phyloP scores from a whole-genome alignment of 108 stramenopile species.

The Halocafeteria seosinensis region DNA sequence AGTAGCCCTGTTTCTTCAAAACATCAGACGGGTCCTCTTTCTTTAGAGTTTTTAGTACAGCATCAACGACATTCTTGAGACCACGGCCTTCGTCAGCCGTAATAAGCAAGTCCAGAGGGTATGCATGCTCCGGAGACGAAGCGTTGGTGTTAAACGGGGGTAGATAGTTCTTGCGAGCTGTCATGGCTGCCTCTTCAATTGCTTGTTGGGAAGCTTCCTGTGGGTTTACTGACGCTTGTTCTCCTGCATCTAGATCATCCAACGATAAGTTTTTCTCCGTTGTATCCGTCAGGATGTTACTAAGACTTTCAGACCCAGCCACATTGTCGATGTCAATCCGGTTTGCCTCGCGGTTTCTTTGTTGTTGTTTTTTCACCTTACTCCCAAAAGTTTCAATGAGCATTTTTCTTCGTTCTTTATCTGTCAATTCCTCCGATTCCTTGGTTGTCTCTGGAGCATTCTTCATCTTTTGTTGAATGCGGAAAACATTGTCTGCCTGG shows the following conservation, averaged over 20 bases:
- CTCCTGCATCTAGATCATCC: neutral
- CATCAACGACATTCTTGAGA: neutral
- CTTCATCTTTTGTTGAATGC: too few species aligned
- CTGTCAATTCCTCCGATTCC: too few species aligned
- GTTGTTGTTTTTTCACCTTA: neutral
- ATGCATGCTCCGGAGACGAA: neutral
- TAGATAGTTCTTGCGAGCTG: neutral
- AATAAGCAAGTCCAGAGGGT: neutral
- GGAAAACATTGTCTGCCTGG: too few species aligned
- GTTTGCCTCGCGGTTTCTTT: neutral
- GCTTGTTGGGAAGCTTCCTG: too few species aligned
- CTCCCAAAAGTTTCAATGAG: neutral
- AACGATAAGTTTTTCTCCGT: neutral
- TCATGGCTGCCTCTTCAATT: too few species aligned
- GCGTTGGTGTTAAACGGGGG: neutral
- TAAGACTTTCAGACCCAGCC: neutral
- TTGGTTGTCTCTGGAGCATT: too few species aligned
- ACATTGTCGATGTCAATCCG: neutral
- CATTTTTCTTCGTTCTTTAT: too few species aligned
- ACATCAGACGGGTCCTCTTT: neutral
- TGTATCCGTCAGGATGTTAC: neutral
- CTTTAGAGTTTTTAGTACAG: neutral
- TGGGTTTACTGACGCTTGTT: neutral
- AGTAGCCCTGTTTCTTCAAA: neutral
- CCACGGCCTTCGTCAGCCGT: neutral